Conservation (phyloP, 345 rosid species). For the Conringia planisiliqua region DNA sequence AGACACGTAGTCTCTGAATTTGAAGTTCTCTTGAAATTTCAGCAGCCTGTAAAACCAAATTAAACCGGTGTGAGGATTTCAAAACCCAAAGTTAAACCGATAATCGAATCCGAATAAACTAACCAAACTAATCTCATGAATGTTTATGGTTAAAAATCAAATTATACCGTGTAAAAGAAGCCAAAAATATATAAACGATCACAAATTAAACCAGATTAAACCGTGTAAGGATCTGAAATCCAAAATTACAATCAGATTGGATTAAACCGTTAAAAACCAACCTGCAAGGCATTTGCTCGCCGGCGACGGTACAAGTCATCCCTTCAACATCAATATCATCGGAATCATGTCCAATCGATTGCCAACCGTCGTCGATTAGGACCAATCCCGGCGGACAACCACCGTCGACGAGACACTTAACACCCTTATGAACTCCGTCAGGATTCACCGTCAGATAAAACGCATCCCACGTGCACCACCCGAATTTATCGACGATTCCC, state of each 20-base stretch:
- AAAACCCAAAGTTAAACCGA: not conserved
- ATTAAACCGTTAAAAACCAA: conserved; percentile 3
- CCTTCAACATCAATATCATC: conserved; percentile 79
- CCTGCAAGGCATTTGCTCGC: conserved; percentile 98
- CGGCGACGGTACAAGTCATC: conserved; percentile 64
- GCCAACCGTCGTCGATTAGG: conserved; percentile 98
- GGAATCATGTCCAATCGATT: conserved; percentile 73
- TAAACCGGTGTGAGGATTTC: conserved; percentile 20
- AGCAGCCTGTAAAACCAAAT: conserved; percentile 44
- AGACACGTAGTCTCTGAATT: conserved; percentile 69
- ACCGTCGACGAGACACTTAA: conserved; percentile 66
- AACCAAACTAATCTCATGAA: not conserved
- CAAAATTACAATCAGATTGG: not conserved
- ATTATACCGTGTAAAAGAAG: not conserved
- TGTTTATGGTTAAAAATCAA: not conserved
- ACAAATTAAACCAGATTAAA: not conserved
- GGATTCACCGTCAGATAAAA: conserved; percentile 88
- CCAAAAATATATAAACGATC: not conserved
- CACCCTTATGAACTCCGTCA: conserved; percentile 72
- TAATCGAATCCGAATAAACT: not conserved
- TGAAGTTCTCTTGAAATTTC: conserved; percentile 80
- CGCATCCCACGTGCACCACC: conserved; percentile 99
- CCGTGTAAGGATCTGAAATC: not conserved
- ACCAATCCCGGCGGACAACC: conserved; percentile 96
- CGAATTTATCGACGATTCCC: conserved; percentile 84